A percentile compares a stretch with the other conserved stretches of the same genome.
phyloP scores from a whole-genome alignment of 495 filamentous ascomycete genomes.

The Annulohypoxylon bovei region DNA sequence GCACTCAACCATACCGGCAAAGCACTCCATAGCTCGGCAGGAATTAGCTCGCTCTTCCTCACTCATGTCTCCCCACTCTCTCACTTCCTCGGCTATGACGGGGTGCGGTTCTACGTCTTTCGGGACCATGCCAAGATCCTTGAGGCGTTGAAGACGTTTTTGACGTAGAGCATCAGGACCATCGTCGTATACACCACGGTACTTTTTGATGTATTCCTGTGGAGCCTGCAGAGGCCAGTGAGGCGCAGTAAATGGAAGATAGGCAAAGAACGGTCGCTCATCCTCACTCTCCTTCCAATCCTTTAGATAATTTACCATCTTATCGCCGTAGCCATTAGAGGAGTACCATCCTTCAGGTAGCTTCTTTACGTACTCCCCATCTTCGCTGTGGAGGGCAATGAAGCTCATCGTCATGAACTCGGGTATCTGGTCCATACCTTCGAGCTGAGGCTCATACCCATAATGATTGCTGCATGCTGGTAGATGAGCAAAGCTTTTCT shows the following conservation, averaged over 20 bases:
- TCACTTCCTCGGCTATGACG: constrained; percentile 67
- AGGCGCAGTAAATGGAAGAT: constrained; percentile 68
- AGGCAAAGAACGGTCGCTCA: constrained; percentile 68
- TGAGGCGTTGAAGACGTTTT: constrained; percentile 61
- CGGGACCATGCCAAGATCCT: constrained; percentile 63
- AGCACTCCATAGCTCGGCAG: constrained; percentile 66
- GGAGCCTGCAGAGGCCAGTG: constrained; percentile 71
- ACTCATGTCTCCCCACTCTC: constrained; percentile 64
- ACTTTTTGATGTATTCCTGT: constrained; percentile 63
- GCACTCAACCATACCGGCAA: constrained; percentile 71
- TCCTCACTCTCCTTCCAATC: constrained; percentile 63
- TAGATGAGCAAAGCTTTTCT: constrained; percentile 54
- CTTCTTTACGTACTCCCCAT: constrained; percentile 60
- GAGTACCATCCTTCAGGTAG: constrained; percentile 68
- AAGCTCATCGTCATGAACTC: constrained; percentile 63
- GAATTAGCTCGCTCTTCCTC: constrained; percentile 65
- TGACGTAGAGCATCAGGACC: constrained; percentile 65
- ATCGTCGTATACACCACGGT: constrained; percentile 66
- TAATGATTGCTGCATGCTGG: constrained; percentile 67
- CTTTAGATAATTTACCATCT: constrained; percentile 63
- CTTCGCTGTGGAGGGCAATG: constrained; percentile 69
- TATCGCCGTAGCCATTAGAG: constrained; percentile 64
- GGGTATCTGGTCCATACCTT: constrained; percentile 49
- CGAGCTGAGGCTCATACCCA: constrained; percentile 64
- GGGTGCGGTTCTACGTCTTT: constrained; percentile 64